Evolutionary conservation across 176 grass and related monocot species (phyloP), one percentile per base, ranked within the genome.

Genomic region (Musa beccarii): DNA sequence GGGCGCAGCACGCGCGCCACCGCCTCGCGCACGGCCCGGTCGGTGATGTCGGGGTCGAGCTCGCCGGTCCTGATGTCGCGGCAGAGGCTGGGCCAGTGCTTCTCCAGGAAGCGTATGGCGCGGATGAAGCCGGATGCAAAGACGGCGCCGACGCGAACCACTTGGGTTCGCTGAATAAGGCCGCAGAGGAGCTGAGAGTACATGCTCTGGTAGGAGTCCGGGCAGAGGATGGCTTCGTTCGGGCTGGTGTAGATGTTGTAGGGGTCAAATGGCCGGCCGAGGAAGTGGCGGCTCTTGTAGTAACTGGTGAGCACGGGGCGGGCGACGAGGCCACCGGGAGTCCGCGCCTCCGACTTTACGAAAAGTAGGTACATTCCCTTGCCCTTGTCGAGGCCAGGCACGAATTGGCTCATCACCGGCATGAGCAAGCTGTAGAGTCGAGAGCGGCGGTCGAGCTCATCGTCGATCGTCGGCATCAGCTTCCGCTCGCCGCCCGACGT

Each of bases 321-420:
- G 68, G 94, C 94, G 51, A 87, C 80, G 2, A 97, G 84, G 0
- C 90, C 94, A 75, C 94, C 88, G 21, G 94, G 86, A 43, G 94
- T 97, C 86, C 34, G 79, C 5, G 86, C 86, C 90, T 97, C 94
- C 82, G 94, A 88, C 64, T 97, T 97, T 74, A 97, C 85, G 78
- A 97, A 97, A 28, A 93, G 83, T 76, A 97, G 92, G 80, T 97
- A 97, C 71, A 97, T 86, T 15, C 94, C 94, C 85, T 97, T 97
- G 15, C 94, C 90, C 75, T 91, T 92, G 82, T 97, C 88, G 54
- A 97, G 84, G 3, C 82, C 90, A 0, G 88, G 81, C 50, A 97
- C 94, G 67, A 84, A 93, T 83, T 92, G 57, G 87, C 89, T 90
- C 89, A 96, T 96, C 81, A 96, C 93, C 71, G 93, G 93, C 84